A percentile compares a stretch with the other conserved stretches of the same genome.
Evolutionary conservation across 495 filamentous ascomycete genomes (phyloP).

Genomic region (Xylaria acuta): DNA sequence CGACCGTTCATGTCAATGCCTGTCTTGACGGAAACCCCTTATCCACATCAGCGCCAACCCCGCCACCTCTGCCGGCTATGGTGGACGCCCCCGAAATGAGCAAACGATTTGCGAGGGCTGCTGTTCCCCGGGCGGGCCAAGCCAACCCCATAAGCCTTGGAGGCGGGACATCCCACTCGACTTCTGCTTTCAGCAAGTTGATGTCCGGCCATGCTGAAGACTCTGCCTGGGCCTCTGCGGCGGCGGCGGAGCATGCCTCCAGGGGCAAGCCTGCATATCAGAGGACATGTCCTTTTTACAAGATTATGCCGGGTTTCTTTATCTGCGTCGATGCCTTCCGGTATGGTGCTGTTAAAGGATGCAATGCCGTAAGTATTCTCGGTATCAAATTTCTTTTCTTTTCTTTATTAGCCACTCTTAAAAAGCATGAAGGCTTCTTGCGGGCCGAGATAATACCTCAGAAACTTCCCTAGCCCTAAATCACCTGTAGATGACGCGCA

Average conservation of each 20-base stretch:
- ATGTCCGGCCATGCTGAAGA: conserved; percentile 93
- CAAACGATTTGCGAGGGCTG: conserved; percentile 68
- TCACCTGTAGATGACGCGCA: background rate
- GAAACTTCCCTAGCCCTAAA: background rate
- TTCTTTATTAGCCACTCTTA: background rate
- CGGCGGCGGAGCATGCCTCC: conserved; percentile 75
- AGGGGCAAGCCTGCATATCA: conserved; percentile 89
- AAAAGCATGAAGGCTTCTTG: background rate
- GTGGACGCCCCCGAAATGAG: conserved; percentile 47
- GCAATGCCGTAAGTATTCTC: conserved; percentile 61
- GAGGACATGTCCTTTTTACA: conserved; percentile 96
- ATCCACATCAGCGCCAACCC: conserved; percentile 48
- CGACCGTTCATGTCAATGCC: conserved; percentile 82
- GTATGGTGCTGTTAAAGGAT: conserved; percentile 90
- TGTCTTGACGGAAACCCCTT: conserved; percentile 84
- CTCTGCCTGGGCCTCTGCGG: conserved; percentile 85
- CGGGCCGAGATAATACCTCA: background rate
- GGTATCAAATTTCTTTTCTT: background rate
- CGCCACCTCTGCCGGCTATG: conserved; percentile 32
- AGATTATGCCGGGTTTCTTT: conserved; percentile 88
- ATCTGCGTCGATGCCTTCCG: conserved; percentile 97
- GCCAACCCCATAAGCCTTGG: conserved; percentile 70
- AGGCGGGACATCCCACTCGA: conserved; percentile 33
- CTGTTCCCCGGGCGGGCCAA: conserved; percentile 77
- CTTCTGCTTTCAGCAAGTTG: conserved; percentile 85